Evolutionary conservation across 2,329 filamentous ascomycete genomes (phyloP).

Genomic region (Penicillium freii): DNA sequence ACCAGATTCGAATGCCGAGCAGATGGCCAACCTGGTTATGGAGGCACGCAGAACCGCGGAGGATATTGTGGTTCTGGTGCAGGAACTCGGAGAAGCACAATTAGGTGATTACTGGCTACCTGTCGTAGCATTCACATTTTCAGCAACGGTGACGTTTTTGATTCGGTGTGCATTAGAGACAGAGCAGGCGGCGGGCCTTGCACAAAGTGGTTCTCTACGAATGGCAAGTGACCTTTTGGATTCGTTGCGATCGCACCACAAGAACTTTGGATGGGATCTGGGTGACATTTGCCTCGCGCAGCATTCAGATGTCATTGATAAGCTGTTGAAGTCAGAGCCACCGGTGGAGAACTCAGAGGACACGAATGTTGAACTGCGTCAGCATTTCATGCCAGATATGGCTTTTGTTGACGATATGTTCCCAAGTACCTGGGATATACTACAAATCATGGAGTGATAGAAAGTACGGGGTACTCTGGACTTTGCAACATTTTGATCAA

Average conservation of each 20-base stretch:
- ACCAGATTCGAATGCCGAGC: slow-evolving; percentile 24
- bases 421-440: slow-evolving; percentile 12
- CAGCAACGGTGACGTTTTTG: slow-evolving; percentile 52
- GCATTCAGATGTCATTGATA: slow-evolving; percentile 50
- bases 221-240: slow-evolving; percentile 46
- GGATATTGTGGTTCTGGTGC: slow-evolving; percentile 50
- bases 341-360: not conserved
- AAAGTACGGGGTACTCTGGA: too few species aligned
- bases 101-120: slow-evolving; percentile 54
- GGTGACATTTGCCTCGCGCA: slow-evolving; percentile 52
- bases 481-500: not conserved
- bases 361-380: not conserved
- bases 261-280: slow-evolving; percentile 49
- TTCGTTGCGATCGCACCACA: slow-evolving; percentile 42
- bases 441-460: slow-evolving; percentile 6
- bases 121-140: slow-evolving; percentile 49
- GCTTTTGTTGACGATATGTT: slow-evolving; percentile 14
- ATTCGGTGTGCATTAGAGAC: slow-evolving; percentile 50
- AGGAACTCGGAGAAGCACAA: slow-evolving; percentile 47
- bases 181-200: slow-evolving; percentile 10
- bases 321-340: slow-evolving; percentile 24
- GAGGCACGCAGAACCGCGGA: slow-evolving; percentile 49
- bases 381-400: slow-evolving; percentile 9
- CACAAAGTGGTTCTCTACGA: slow-evolving; percentile 38
- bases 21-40: slow-evolving; percentile 30